phyloP scores from a whole-genome alignment of 306 rosid species.

The Potentilla sterilis region DNA sequence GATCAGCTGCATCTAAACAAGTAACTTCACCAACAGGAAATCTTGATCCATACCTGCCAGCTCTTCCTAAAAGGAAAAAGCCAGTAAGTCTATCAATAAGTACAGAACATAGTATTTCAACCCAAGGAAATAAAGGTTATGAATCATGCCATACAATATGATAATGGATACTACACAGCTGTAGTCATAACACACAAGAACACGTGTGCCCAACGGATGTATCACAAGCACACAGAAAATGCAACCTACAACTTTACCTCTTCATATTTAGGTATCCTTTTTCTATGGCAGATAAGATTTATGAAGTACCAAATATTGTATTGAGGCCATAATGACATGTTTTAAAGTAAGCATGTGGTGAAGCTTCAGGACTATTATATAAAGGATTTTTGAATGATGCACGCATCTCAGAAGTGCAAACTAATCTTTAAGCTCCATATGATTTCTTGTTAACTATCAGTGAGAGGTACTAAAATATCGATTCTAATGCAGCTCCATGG shows the following conservation, averaged over 20 bases:
- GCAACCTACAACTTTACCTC: not conserved
- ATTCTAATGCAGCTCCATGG: not conserved
- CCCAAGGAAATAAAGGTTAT: constrained; percentile 9
- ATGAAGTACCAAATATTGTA: not conserved
- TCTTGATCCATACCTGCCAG: constrained; percentile 89
- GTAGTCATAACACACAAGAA: not conserved
- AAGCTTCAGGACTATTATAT: not conserved
- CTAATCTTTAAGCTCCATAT: not conserved
- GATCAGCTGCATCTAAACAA: constrained; percentile 59
- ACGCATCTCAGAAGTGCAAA: not conserved
- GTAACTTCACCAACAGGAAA: constrained; percentile 89
- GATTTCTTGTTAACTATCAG: not conserved
- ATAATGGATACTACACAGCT: not conserved
- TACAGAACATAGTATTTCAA: not conserved
- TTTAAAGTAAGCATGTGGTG: not conserved
- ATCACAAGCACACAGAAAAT: not conserved
- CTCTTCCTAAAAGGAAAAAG: constrained; percentile 71
- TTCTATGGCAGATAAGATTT: not conserved
- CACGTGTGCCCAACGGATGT: not conserved
- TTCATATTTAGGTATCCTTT: not conserved
- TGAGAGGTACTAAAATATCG: not conserved
- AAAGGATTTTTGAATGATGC: not conserved
- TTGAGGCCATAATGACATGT: not conserved
- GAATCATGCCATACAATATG: not conserved
- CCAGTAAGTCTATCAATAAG: constrained; percentile 28